phyloP scores from a whole-genome alignment of 441 rosid genomes.

The Populus hybrid region DNA sequence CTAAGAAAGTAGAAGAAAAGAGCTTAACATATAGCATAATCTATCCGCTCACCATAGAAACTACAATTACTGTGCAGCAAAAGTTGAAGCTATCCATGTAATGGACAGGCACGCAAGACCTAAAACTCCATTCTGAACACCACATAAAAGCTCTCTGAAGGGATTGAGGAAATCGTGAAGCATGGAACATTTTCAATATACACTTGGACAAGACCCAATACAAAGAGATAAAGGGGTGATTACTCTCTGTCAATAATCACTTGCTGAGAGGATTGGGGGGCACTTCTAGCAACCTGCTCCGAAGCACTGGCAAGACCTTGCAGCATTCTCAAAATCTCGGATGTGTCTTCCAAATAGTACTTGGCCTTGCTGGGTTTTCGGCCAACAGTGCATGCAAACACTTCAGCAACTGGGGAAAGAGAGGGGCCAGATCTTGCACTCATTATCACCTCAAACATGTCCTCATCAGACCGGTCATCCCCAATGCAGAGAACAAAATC shows the following conservation, averaged over 20 bases:
- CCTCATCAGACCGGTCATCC: slow-evolving; percentile 61
- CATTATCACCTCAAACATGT: slow-evolving; percentile 64
- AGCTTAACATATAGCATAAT: background rate
- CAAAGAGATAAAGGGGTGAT: background rate
- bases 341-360: slow-evolving; percentile 46
- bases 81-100: background rate
- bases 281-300: background rate
- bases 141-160: background rate
- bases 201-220: background rate
- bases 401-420: slow-evolving; percentile 35
- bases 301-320: slow-evolving; percentile 42
- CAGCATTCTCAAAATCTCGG: slow-evolving; percentile 44
- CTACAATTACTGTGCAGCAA: background rate
- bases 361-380: slow-evolving; percentile 62
- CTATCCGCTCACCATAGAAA: background rate
- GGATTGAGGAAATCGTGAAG: background rate
- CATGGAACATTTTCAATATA: background rate
- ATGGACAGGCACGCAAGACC: background rate
- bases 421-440: slow-evolving; percentile 29
- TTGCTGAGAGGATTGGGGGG: background rate
- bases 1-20: background rate
- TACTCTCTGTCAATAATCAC: background rate
- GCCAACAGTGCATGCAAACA: slow-evolving; percentile 54
- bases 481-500: slow-evolving; percentile 60
- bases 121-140: background rate